Evolutionary conservation across 768 basidiomycete genomes (phyloP).

Genomic region (Suillus occidentalis): DNA sequence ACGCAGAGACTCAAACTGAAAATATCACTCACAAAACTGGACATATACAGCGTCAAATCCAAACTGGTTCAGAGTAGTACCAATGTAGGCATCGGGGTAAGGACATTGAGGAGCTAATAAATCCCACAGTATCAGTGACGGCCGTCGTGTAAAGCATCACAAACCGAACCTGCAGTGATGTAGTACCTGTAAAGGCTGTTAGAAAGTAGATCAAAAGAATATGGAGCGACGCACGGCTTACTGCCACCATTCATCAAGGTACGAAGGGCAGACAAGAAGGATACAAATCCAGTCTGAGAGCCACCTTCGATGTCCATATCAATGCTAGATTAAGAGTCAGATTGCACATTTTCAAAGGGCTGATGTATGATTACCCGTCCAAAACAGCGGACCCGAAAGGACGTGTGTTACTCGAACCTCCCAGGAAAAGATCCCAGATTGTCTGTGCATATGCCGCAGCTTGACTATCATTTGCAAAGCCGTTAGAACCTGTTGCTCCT

Average conservation of each 20-base stretch:
- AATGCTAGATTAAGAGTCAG: slow-evolving; percentile 20
- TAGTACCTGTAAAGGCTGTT: slow-evolving; percentile 35
- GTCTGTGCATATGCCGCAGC: slow-evolving; percentile 61
- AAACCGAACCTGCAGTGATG: slow-evolving; percentile 39
- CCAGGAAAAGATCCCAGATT: slow-evolving; percentile 70
- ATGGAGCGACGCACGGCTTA: slow-evolving; percentile 24
- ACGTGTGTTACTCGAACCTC: slow-evolving; percentile 57
- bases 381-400: slow-evolving; percentile 73
- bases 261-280: slow-evolving; percentile 31
- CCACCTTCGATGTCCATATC: slow-evolving; percentile 54
- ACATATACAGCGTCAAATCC: slow-evolving; percentile 52
- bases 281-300: slow-evolving; percentile 25
- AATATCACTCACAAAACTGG: slow-evolving; percentile 40
- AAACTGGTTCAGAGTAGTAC: slow-evolving; percentile 41
- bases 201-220: slow-evolving; percentile 4
- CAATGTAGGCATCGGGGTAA: slow-evolving; percentile 47
- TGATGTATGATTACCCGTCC: slow-evolving; percentile 52
- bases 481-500: slow-evolving; percentile 60
- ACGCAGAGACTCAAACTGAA: neutral
- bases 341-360: neutral
- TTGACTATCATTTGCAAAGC: slow-evolving; percentile 58
- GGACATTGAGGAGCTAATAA: slow-evolving; percentile 43
- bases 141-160: neutral
- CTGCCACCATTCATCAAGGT: slow-evolving; percentile 28
- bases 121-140: neutral